phyloP scores from a whole-genome alignment of 2,329 filamentous ascomycete genomes.

The Neofusicoccum cordaticola region DNA sequence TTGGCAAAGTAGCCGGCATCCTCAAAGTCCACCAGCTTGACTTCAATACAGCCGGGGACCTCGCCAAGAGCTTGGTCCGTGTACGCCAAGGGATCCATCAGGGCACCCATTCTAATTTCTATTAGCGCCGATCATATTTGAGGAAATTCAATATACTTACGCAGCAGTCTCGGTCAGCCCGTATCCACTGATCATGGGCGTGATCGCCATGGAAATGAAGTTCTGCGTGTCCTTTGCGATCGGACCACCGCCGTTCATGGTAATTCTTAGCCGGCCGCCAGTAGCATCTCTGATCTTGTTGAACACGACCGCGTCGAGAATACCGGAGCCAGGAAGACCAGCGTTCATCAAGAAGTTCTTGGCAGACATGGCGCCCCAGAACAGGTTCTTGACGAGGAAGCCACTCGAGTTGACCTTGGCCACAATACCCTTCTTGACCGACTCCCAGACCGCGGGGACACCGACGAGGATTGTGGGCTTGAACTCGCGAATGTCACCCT shows the following conservation, averaged over 20 bases:
- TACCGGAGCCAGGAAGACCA: constrained; percentile 62
- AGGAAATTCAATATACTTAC: constrained; percentile 20
- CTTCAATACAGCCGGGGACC: constrained; percentile 71
- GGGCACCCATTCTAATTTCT: constrained; percentile 60
- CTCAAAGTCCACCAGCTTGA: constrained; percentile 87
- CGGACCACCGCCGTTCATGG: constrained; percentile 91
- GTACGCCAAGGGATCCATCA: constrained; percentile 83
- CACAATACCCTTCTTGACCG: constrained; percentile 90
- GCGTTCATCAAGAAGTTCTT: constrained; percentile 60
- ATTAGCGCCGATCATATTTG: neutral
- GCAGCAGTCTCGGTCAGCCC: constrained; percentile 91
- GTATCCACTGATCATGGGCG: constrained; percentile 92
- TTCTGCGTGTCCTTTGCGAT: constrained; percentile 82
- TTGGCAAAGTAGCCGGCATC: constrained; percentile 83
- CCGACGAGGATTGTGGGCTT: constrained; percentile 86
- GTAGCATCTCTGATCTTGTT: constrained; percentile 88
- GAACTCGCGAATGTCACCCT: constrained; percentile 91
- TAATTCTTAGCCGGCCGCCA: constrained; percentile 81
- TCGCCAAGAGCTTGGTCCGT: constrained; percentile 74
- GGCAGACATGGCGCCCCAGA: constrained; percentile 65
- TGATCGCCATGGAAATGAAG: constrained; percentile 88
- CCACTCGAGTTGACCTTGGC: constrained; percentile 52
- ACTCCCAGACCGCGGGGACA: constrained; percentile 96
- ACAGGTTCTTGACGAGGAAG: constrained; percentile 70
- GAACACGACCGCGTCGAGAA: constrained; percentile 84